Percentiles rank a stretch among this genome's conserved stretches.
Conservation (phyloP, 75 land plant genomes). For the Sequoiadendron giganteum region DNA sequence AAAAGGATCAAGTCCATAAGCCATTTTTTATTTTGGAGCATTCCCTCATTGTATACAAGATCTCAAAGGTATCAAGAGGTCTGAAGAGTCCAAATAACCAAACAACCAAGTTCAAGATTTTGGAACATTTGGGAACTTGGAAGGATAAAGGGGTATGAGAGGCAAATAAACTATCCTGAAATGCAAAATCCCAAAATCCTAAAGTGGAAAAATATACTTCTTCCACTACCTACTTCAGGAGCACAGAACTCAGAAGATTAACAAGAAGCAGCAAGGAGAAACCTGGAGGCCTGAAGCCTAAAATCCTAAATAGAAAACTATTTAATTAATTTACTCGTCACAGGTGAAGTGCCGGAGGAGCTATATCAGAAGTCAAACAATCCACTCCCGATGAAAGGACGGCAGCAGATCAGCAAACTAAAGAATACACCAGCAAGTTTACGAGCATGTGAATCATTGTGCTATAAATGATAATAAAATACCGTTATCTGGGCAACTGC, state of each 20-base stretch:
- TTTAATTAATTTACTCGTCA: neutral
- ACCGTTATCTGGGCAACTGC: neutral
- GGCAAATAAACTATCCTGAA: neutral
- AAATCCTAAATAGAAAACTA: neutral
- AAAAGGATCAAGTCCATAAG: too few relatives aligned
- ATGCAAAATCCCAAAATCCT: neutral
- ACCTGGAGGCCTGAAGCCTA: neutral
- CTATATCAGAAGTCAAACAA: neutral
- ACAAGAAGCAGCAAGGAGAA: neutral
- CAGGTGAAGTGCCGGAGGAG: neutral
- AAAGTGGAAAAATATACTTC: neutral
- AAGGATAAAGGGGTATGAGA: neutral
- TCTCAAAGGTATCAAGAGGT: neutral
- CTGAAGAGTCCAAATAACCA: neutral
- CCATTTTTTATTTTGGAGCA: too few relatives aligned
- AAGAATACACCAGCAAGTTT: neutral
- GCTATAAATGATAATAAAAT: neutral
- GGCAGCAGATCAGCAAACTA: neutral
- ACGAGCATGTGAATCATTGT: neutral
- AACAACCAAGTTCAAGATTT: neutral
- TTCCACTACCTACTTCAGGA: neutral
- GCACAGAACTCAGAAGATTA: neutral
- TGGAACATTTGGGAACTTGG: neutral
- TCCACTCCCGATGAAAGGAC: neutral
- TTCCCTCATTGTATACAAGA: neutral